These are phyloP conservation scores for Monilinia fructigena DNA, from an alignment of 2,329 filamentous ascomycete species.

Conservation along the genomic window DNA sequence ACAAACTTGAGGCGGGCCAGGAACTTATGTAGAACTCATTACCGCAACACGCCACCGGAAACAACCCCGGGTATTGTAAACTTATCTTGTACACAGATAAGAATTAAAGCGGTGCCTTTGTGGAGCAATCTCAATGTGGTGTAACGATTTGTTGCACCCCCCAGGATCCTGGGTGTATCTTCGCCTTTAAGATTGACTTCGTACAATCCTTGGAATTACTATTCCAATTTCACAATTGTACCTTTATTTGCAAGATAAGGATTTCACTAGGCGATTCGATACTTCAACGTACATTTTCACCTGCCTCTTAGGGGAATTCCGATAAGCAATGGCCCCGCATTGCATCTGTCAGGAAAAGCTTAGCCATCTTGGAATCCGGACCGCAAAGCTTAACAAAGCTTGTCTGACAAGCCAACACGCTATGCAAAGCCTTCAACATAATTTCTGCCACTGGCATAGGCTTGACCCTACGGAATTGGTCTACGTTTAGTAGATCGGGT, in stretches of 20 bases:
- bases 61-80: background rate
- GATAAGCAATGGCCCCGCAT: slow-evolving; percentile 3
- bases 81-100: slow-evolving; percentile 5
- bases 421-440: background rate
- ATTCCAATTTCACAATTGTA: background rate
- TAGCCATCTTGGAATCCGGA: background rate
- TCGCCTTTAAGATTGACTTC: background rate
- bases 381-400: slow-evolving; percentile 9
- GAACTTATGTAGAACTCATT: slow-evolving; percentile 13
- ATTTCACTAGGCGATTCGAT: background rate
- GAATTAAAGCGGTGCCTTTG: slow-evolving; percentile 2
- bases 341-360: slow-evolving; percentile 13
- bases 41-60: background rate
- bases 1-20: background rate
- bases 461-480: slow-evolving; percentile 1
- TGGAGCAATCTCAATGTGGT: background rate
- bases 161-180: background rate
- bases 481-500: background rate
- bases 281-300: background rate
- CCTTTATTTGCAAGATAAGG: background rate
- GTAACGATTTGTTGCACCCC: background rate
- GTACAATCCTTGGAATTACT: background rate
- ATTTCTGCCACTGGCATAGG: background rate
- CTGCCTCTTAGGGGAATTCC: slow-evolving; percentile 4
- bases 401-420: background rate